These are phyloP conservation scores for Termitomyces sp. DNA, from an alignment of 768 basidiomycete species.

Conservation along the genomic window DNA sequence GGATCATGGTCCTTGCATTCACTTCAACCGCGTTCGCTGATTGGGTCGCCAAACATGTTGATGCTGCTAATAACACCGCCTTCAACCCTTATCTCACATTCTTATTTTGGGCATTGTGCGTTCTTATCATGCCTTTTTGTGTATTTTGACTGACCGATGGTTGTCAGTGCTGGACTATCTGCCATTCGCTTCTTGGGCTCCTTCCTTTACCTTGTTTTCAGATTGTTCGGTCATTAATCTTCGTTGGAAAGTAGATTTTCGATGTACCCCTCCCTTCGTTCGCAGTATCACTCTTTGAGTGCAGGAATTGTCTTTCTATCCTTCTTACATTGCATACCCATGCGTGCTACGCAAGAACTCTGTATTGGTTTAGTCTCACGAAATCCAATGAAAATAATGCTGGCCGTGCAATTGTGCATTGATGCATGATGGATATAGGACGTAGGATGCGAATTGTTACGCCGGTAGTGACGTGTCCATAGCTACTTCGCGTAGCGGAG, in stretches of 20 bases:
- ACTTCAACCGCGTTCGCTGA: conserved; percentile 73
- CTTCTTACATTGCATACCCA: neutral
- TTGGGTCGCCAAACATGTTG: conserved; percentile 64
- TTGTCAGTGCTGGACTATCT: conserved; percentile 67
- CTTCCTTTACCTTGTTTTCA: conserved; percentile 72
- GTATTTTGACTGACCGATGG: neutral
- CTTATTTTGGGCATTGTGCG: conserved; percentile 51
- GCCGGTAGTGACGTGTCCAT: too few species aligned
- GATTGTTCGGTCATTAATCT: conserved; percentile 58
- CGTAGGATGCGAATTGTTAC: too few species aligned
- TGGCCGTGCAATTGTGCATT: neutral
- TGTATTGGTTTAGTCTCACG: neutral
- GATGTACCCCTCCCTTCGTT: conserved; percentile 6
- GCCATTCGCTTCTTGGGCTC: conserved; percentile 81
- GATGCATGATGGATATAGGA: too few species aligned
- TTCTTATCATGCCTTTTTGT: conserved; percentile 1
- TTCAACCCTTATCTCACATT: conserved; percentile 91
- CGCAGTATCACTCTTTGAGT: neutral
- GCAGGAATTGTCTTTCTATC: neutral
- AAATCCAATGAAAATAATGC: neutral
- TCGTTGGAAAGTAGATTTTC: neutral
- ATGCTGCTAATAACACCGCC: conserved; percentile 41
- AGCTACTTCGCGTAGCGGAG: too few species aligned
- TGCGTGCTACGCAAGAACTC: neutral
- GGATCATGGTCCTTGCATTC: conserved; percentile 70